These are phyloP conservation scores for Candida labiduridarum DNA, from an alignment of 1,139 yeast genomes.

Conservation along the genomic window DNA sequence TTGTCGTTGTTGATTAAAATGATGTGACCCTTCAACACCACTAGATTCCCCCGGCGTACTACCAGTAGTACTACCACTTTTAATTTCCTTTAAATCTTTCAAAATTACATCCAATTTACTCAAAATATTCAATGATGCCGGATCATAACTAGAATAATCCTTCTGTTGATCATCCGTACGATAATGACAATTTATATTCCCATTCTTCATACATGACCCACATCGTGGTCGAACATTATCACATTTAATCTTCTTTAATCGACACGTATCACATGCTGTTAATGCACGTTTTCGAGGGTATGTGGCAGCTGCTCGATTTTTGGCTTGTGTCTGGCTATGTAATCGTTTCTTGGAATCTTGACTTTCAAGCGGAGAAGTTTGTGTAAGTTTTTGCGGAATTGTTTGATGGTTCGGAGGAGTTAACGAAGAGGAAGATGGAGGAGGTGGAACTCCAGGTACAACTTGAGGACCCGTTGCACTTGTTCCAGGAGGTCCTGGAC, in stretches of 20 bases:
- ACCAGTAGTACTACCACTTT: slow-evolving; percentile 6
- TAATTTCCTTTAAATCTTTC: slow-evolving; percentile 27
- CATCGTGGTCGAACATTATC: slow-evolving; percentile 54
- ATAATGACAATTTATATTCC: slow-evolving; percentile 34
- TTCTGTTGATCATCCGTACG: slow-evolving; percentile 30
- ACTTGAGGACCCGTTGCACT: too few relatives aligned
- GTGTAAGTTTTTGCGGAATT: neutral
- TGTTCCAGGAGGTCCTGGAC: slow-evolving; percentile 3
- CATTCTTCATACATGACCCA: slow-evolving; percentile 48
- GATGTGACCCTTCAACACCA: neutral
- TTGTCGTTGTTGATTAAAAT: neutral
- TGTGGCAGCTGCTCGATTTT: slow-evolving; percentile 17
- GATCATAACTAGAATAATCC: slow-evolving; percentile 28
- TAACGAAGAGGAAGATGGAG: neutral
- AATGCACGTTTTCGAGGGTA: slow-evolving; percentile 41
- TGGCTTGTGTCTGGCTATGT: slow-evolving; percentile 9
- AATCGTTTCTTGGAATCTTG: slow-evolving; percentile 14
- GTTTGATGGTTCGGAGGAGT: slow-evolving; percentile 1
- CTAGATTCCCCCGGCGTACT: neutral
- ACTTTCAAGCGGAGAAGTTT: slow-evolving; percentile 1
- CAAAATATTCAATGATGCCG: slow-evolving; percentile 28
- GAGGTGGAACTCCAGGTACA: neutral
- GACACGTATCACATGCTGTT: slow-evolving; percentile 52
- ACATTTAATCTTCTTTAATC: slow-evolving; percentile 52
- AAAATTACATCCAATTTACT: slow-evolving; percentile 35